Percentiles rank a stretch among this genome's conserved stretches.
Conservation (phyloP, 2,329 filamentous ascomycete genomes). For the Colletotrichum lindemuthianum region DNA sequence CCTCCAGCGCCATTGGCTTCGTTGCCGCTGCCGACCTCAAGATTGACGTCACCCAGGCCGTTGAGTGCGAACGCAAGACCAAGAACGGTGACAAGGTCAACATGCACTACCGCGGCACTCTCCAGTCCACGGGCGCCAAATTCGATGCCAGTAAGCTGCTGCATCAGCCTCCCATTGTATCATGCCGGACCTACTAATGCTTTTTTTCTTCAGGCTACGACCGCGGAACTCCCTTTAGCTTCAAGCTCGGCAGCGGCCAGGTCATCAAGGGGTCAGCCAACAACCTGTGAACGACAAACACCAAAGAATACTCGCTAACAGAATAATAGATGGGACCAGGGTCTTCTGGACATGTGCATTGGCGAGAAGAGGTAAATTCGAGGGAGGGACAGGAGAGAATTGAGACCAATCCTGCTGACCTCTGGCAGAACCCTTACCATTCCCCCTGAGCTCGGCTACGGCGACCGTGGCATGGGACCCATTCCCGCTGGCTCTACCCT, state of each 20-base stretch:
- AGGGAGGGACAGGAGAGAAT: not conserved
- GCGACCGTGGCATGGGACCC: slow-evolving; percentile 77
- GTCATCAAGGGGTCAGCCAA: slow-evolving; percentile 85
- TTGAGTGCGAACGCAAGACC: slow-evolving; percentile 83
- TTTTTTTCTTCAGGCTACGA: slow-evolving; percentile 68
- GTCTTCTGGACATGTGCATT: slow-evolving; percentile 92
- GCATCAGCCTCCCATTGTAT: not conserved
- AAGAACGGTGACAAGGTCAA: slow-evolving; percentile 80
- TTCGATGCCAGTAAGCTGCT: slow-evolving; percentile 76
- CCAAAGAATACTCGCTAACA: slow-evolving; percentile 34
- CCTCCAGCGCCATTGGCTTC: slow-evolving; percentile 60
- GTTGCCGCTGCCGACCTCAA: slow-evolving; percentile 72
- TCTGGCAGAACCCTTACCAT: slow-evolving; percentile 78
- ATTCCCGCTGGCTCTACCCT: slow-evolving; percentile 86
- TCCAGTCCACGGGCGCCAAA: slow-evolving; percentile 76
- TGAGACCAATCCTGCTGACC: slow-evolving; percentile 27
- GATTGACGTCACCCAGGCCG: slow-evolving; percentile 79
- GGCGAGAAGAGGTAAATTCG: slow-evolving; percentile 78
- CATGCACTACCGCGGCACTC: slow-evolving; percentile 89
- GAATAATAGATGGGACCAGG: slow-evolving; percentile 80
- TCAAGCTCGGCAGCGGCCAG: slow-evolving; percentile 80
- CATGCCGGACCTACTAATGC: not conserved
- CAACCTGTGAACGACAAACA: not conserved
- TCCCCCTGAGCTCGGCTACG: slow-evolving; percentile 87
- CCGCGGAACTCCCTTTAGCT: slow-evolving; percentile 78